Evolutionary conservation across 129 eudicot genomes (phyloP).

Genomic region (Heracleum sosnowskyi): DNA sequence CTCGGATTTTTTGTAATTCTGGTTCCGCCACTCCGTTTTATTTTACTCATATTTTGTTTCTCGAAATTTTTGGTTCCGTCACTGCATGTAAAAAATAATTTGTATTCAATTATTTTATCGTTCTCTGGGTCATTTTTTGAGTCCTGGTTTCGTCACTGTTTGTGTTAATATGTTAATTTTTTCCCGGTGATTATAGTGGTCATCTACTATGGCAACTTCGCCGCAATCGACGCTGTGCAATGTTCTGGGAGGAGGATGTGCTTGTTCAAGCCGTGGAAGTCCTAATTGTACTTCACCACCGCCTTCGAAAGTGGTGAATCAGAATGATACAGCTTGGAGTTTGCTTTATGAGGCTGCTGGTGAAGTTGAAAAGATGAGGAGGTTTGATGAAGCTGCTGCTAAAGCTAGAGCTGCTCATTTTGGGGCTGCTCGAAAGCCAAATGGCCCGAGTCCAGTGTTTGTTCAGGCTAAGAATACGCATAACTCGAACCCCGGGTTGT

Average conservation of each 20-base stretch:
- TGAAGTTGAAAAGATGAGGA: slow-evolving; percentile 72
- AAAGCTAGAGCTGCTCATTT: background rate
- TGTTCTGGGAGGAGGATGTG: slow-evolving; percentile 21
- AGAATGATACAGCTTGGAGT: slow-evolving; percentile 36
- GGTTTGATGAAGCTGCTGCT: slow-evolving; percentile 34
- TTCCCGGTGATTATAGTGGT: slow-evolving; percentile 12
- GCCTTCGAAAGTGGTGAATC: slow-evolving; percentile 17
- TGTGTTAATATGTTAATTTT: background rate
- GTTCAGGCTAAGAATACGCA: background rate
- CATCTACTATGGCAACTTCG: slow-evolving; percentile 47
- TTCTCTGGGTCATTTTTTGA: too few species aligned
- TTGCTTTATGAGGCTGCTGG: slow-evolving; percentile 67
- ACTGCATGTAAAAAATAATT: too few species aligned
- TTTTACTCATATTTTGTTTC: too few species aligned
- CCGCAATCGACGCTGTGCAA: slow-evolving; percentile 71
- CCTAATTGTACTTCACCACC: slow-evolving; percentile 47
- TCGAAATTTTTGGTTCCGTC: too few species aligned
- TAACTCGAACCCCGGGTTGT: slow-evolving; percentile 6
- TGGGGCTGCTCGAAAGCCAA: slow-evolving; percentile 19
- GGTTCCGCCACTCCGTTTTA: background rate
- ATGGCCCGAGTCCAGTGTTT: slow-evolving; percentile 11
- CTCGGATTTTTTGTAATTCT: too few species aligned
- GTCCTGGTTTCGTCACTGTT: background rate
- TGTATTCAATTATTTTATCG: too few species aligned
- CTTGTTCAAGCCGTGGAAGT: slow-evolving; percentile 62